Evolutionary conservation across 2,329 filamentous ascomycete species (phyloP), one percentile per base, ranked within the genome.

Genomic region (Drechslerella dactyloides): DNA sequence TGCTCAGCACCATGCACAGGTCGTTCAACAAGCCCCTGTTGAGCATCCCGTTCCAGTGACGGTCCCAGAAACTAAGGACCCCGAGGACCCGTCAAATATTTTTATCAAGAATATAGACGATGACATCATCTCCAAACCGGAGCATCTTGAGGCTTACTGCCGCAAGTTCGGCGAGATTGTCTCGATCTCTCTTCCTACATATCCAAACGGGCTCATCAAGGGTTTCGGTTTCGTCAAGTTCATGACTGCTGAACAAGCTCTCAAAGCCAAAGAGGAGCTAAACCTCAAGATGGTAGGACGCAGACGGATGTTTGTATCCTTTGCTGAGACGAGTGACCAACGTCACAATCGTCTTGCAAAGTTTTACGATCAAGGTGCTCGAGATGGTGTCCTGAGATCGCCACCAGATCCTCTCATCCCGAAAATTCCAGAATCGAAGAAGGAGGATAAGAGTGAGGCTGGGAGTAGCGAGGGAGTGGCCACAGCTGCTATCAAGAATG

Each of bases 81-180:
- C 76, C 2, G 69, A 69, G n/a, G 76, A 77, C 57, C 76, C 76
- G 15, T 73, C 74, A 81, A 99, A 99, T 81, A 93, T 99, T 78
- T 99, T 97, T 86, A 97, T 99, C 87, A 99, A 99, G 89, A 99
- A 99, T 85, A 85, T 99, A 76, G 94, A 99, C 81, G 89, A 89
- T 77, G 93, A 93, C 78, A 96, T 97, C 79, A 94, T 99, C 84
- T 97, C 97, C 88, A 87, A 88, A 77, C 79, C 83, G 37, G 93
- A 97, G 57, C 90, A 89, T 75, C 89, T 87, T 69, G 93, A 99
- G 73, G 92, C 97, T 7, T 89, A 97, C 80, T 97, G 97, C 87
- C 91, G 92, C 77, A 85, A 88, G 74, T 96, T 87, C 78, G 94
- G 94, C 77, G 89, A 96, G 61, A 93, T 99, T 76, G 97, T 94